Evolutionary conservation across 768 basidiomycete genomes (phyloP).

Genomic region (Agrocybe pediades): DNA sequence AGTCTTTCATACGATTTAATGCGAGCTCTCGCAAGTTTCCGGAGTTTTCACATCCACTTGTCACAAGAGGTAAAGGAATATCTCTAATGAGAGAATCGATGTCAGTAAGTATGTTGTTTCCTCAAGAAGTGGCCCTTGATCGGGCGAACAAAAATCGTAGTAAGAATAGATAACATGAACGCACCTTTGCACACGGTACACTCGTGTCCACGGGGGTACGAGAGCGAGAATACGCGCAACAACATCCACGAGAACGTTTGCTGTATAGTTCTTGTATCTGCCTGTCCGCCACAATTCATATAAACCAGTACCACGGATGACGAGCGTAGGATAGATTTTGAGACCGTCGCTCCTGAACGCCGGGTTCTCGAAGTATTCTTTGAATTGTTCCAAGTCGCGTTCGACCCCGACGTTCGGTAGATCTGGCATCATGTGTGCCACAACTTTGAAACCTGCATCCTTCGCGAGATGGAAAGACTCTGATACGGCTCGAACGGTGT

Average conservation of each 20-base stretch:
- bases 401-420: slow-evolving; percentile 97
- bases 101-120: slow-evolving; percentile 5
- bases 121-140: slow-evolving; percentile 13
- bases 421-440: slow-evolving; percentile 99
- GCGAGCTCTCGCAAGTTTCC: slow-evolving; percentile 97
- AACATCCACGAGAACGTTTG: slow-evolving; percentile 97
- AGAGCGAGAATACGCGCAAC: slow-evolving; percentile 94
- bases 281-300: slow-evolving; percentile 97
- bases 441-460: slow-evolving; percentile 99
- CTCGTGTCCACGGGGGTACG: slow-evolving; percentile 98
- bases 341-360: slow-evolving; percentile 96
- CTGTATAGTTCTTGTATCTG: slow-evolving; percentile 98
- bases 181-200: slow-evolving; percentile 95
- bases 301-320: slow-evolving; percentile 94
- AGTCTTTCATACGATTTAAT: slow-evolving; percentile 97
- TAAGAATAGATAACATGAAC: slow-evolving; percentile 14
- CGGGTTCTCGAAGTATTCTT: slow-evolving; percentile 99
- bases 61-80: slow-evolving; percentile 94
- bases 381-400: slow-evolving; percentile 97
- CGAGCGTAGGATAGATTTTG: slow-evolving; percentile 97
- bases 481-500: slow-evolving; percentile 95
- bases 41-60: slow-evolving; percentile 96
- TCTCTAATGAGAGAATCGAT: slow-evolving; percentile 59
- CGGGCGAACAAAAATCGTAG: background rate
- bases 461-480: slow-evolving; percentile 98